phyloP scores from a whole-genome alignment of 2,329 filamentous ascomycete species.

The Dactylellina cionopaga region DNA sequence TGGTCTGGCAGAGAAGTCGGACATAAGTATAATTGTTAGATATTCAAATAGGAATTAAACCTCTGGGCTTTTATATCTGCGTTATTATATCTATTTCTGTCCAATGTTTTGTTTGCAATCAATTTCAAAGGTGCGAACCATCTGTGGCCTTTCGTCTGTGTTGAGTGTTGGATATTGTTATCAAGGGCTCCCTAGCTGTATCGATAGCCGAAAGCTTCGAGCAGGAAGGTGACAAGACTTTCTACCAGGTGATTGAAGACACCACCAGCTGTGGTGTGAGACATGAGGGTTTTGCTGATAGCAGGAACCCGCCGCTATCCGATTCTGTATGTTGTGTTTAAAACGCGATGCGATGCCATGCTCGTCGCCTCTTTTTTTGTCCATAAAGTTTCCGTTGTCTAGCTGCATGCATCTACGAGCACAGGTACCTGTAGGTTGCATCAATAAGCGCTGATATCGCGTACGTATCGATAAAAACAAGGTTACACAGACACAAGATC shows the following conservation, averaged over 20 bases:
- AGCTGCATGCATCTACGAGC: neutral
- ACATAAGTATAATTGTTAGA: no score
- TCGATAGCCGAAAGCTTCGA: conserved; percentile 39
- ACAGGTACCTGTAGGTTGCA: neutral
- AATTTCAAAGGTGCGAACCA: no score
- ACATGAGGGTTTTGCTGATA: conserved; percentile 38
- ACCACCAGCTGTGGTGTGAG: conserved; percentile 22
- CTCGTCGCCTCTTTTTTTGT: conserved; percentile 8
- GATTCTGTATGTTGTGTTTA: conserved; percentile 37
- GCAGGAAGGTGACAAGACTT: conserved; percentile 32
- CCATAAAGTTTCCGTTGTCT: conserved; percentile 7
- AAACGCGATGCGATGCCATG: conserved; percentile 43
- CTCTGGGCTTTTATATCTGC: no score
- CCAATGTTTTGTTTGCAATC: no score
- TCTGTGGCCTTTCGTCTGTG: conserved; percentile 6
- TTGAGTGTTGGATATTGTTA: conserved; percentile 22
- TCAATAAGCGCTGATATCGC: conserved; percentile 44
- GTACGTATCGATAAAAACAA: conserved; percentile 36
- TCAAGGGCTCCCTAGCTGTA: conserved; percentile 26
- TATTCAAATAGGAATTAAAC: no score
- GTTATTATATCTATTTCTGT: no score
- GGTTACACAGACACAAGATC: conserved; percentile 33
- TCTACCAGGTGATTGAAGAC: conserved; percentile 10
- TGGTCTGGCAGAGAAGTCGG: no score
- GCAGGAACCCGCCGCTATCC: conserved; percentile 49